phyloP scores from a whole-genome alignment of 2,329 filamentous ascomycete species.

The Apiospora kogelbergensis region DNA sequence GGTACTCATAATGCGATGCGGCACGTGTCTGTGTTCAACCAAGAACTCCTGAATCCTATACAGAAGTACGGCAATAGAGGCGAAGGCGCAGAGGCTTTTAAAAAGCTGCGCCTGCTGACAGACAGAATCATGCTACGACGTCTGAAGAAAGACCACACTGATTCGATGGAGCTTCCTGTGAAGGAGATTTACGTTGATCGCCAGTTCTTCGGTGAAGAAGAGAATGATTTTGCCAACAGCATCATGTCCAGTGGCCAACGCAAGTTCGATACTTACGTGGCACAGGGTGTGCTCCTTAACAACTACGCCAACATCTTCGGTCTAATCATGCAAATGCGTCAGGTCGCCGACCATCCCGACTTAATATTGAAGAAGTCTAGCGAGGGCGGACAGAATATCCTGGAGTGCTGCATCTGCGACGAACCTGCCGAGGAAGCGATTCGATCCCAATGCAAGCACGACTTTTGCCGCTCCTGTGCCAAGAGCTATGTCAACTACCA shows the following conservation, averaged over 20 bases:
- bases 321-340: constrained; percentile 98
- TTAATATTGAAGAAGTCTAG: constrained; percentile 85
- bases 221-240: constrained; percentile 91
- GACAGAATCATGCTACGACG: constrained; percentile 94
- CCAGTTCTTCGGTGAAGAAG: constrained; percentile 94
- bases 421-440: constrained; percentile 95
- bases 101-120: constrained; percentile 83
- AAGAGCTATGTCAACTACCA: constrained; percentile 79
- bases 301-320: constrained; percentile 99
- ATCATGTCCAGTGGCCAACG: constrained; percentile 92
- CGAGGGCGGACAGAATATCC: constrained; percentile 83
- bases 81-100: constrained; percentile 68
- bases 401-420: constrained; percentile 94
- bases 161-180: constrained; percentile 93
- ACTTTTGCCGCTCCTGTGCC: constrained; percentile 82
- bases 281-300: constrained; percentile 89
- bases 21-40: constrained; percentile 83
- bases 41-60: constrained; percentile 88
- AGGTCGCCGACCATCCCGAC: constrained; percentile 95
- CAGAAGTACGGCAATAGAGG: constrained; percentile 60
- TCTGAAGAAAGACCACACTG: constrained; percentile 88
- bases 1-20: constrained; percentile 35
- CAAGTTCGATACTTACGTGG: constrained; percentile 93
- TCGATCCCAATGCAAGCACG: constrained; percentile 87
- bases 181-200: constrained; percentile 92